Evolutionary conservation across 2,329 filamentous ascomycete species (phyloP).

Genomic region (Apiospora phragmitis): DNA sequence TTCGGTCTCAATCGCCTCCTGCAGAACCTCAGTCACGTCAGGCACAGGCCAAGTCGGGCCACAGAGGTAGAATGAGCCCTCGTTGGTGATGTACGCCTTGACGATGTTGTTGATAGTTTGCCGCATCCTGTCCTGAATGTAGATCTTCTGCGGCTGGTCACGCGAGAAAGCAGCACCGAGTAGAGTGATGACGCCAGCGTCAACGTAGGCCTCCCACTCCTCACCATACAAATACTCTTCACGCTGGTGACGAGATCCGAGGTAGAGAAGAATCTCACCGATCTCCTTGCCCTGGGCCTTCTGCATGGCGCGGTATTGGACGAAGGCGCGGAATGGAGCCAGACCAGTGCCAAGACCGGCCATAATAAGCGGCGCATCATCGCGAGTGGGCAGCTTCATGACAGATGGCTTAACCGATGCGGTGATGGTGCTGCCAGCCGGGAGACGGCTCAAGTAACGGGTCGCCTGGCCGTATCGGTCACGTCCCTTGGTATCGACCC

Average conservation of each 20-base stretch:
- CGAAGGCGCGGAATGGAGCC: constrained; percentile 97
- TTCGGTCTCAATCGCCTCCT: constrained; percentile 85
- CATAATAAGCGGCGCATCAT: constrained; percentile 96
- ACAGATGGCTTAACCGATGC: constrained; percentile 97
- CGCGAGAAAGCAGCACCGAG: constrained; percentile 93
- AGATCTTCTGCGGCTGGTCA: constrained; percentile 97
- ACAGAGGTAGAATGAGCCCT: constrained; percentile 95
- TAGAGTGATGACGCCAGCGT: constrained; percentile 91
- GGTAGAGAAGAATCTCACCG: constrained; percentile 89
- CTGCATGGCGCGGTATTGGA: constrained; percentile 97
- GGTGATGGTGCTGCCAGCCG: constrained; percentile 76
- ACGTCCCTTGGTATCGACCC: constrained; percentile 85
- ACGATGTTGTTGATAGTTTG: constrained; percentile 81
- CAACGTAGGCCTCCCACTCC: constrained; percentile 98
- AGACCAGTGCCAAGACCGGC: constrained; percentile 97
- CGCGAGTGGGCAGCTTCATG: constrained; percentile 92
- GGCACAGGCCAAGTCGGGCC: constrained; percentile 98
- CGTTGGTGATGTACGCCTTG: constrained; percentile 81
- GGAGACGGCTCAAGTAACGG: constrained; percentile 78
- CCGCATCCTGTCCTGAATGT: constrained; percentile 98
- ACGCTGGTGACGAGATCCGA: constrained; percentile 94
- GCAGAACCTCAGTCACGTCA: constrained; percentile 89
- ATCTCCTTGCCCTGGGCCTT: constrained; percentile 97
- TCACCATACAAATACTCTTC: constrained; percentile 99
- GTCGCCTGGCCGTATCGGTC: constrained; percentile 92